Conservation (phyloP, 139 green algal species). For the Coccomyxa sp. region DNA sequence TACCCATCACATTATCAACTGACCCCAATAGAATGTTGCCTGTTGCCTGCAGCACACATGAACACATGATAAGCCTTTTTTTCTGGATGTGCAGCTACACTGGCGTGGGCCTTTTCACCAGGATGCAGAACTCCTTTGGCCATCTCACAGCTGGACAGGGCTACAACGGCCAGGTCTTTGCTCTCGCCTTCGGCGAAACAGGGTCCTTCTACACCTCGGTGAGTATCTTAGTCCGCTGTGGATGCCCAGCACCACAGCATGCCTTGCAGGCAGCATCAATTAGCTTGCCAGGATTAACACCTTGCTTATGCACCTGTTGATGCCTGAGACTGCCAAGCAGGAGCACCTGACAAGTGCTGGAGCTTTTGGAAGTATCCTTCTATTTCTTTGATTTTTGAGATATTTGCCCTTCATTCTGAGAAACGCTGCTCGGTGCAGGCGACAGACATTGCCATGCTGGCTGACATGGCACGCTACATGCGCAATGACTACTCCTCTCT, state of each 20-base stretch:
- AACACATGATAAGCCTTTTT: neutral
- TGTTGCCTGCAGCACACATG: neutral
- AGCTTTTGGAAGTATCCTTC: neutral
- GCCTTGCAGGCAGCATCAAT: neutral
- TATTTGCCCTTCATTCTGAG: too few relatives aligned
- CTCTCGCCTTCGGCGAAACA: constrained; percentile 37
- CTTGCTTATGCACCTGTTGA: too few relatives aligned
- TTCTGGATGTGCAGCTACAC: neutral
- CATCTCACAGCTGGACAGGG: constrained; percentile 19
- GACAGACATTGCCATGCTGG: neutral
- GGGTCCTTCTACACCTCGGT: constrained; percentile 22
- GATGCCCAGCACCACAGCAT: constrained; percentile 19
- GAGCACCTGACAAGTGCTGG: neutral
- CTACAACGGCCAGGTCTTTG: constrained; percentile 23
- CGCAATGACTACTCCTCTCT: neutral
- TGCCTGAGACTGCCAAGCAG: too few relatives aligned
- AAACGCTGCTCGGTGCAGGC: neutral
- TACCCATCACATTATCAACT: neutral
- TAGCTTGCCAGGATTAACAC: too few relatives aligned
- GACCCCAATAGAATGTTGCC: neutral
- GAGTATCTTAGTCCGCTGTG: constrained; percentile 13
- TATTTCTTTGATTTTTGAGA: neutral
- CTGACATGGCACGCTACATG: neutral
- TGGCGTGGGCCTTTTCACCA: constrained; percentile 14
- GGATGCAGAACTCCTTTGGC: constrained; percentile 24